Evolutionary conservation across 768 basidiomycete genomes (phyloP).

Genomic region (Lentinula edodes): DNA sequence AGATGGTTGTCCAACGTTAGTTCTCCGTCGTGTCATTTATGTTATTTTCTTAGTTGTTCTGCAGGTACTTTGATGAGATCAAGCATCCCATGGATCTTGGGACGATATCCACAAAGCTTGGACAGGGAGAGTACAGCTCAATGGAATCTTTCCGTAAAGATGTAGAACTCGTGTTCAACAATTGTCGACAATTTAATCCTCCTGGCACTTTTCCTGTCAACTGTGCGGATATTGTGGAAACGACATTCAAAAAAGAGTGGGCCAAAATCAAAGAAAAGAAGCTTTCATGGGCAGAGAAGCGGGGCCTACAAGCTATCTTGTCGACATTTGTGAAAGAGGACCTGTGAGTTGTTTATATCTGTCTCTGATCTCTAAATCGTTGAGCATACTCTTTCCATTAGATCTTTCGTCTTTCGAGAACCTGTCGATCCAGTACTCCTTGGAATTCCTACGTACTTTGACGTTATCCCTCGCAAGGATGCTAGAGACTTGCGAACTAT

Average conservation of each 20-base stretch:
- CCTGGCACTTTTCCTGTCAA: slow-evolving; percentile 67
- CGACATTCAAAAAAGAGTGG: slow-evolving; percentile 83
- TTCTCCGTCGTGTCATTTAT: slow-evolving; percentile 11
- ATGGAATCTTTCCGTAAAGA: slow-evolving; percentile 84
- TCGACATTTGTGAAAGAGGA: slow-evolving; percentile 64
- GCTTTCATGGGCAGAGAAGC: slow-evolving; percentile 75
- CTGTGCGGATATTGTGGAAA: slow-evolving; percentile 72
- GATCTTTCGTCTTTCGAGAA: slow-evolving; percentile 74
- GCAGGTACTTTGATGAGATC: slow-evolving; percentile 90
- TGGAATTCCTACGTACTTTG: slow-evolving; percentile 83
- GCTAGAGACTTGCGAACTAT: slow-evolving; percentile 86
- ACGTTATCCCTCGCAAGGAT: slow-evolving; percentile 78
- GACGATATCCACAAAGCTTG: slow-evolving; percentile 69
- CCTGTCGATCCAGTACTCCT: slow-evolving; percentile 85
- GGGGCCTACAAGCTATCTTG: slow-evolving; percentile 66
- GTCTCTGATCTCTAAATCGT: slow-evolving; percentile 3
- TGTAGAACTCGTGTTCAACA: slow-evolving; percentile 76
- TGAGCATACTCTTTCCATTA: slow-evolving; percentile 20
- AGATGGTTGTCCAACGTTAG: slow-evolving; percentile 91
- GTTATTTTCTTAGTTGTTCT: slow-evolving; percentile 7
- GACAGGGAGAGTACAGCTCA: slow-evolving; percentile 59
- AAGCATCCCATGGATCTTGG: slow-evolving; percentile 89
- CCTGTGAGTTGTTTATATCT: slow-evolving; percentile 36
- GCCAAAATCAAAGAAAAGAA: slow-evolving; percentile 65
- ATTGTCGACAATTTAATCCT: slow-evolving; percentile 92